phyloP scores from a whole-genome alignment of 371 early-diverging fungal species.

The Apophysomyces elegans region DNA sequence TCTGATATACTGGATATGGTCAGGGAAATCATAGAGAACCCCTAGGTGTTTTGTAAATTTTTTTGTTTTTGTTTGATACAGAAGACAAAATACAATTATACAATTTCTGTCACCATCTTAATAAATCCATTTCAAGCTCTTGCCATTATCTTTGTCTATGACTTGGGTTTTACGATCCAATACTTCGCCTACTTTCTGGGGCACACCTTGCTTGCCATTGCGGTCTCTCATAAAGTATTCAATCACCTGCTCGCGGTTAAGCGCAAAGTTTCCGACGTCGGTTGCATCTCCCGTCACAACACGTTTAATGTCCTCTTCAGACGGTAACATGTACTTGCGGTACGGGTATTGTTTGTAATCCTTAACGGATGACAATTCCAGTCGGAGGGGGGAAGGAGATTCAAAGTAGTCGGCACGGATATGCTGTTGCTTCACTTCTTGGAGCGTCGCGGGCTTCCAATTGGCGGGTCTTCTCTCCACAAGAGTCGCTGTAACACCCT shows the following conservation, averaged over 20 bases:
- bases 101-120: constrained; percentile 22
- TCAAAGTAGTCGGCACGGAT: constrained; percentile 69
- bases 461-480: constrained; percentile 69
- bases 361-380: constrained; percentile 40
- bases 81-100: constrained; percentile 13
- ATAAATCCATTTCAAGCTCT: constrained; percentile 54
- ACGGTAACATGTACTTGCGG: constrained; percentile 79
- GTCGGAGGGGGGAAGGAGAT: constrained; percentile 33
- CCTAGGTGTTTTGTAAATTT: constrained; percentile 10
- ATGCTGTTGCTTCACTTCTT: constrained; percentile 54
- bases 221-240: constrained; percentile 67
- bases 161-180: constrained; percentile 63
- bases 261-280: constrained; percentile 59
- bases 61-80: constrained; percentile 12
- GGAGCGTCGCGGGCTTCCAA: constrained; percentile 77
- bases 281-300: constrained; percentile 69
- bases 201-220: constrained; percentile 73
- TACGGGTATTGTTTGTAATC: constrained; percentile 71
- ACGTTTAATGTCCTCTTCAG: constrained; percentile 76
- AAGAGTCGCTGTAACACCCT: constrained; percentile 85
- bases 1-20: constrained; percentile 44
- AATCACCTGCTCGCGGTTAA: constrained; percentile 71
- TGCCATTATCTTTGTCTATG: constrained; percentile 33
- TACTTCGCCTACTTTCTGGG: constrained; percentile 71
- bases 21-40: constrained; percentile 34